Conservation (phyloP, 176 grass and related monocot species). For the Oropetium thomaeum region DNA sequence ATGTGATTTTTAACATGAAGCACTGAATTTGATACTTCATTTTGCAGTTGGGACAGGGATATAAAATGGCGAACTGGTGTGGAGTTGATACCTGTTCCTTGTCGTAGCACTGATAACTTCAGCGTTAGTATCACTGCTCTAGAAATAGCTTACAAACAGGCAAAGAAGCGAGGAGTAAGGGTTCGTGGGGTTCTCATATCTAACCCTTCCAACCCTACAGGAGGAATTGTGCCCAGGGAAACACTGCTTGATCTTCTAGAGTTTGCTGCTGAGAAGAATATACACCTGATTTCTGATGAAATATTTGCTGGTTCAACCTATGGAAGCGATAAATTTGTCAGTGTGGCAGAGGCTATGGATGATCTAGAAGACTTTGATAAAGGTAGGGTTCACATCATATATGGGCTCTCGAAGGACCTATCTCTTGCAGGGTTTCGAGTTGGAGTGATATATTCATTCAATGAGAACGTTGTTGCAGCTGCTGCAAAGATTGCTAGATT, state of each 20-base stretch:
- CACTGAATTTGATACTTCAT: not conserved
- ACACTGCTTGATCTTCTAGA: slow-evolving; percentile 65
- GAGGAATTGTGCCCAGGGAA: slow-evolving; percentile 71
- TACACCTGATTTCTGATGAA: slow-evolving; percentile 97
- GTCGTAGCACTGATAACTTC: slow-evolving; percentile 86
- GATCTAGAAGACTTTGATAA: slow-evolving; percentile 66
- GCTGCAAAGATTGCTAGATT: slow-evolving; percentile 85
- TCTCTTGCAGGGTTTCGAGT: slow-evolving; percentile 78
- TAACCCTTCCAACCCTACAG: slow-evolving; percentile 86
- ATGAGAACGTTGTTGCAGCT: slow-evolving; percentile 65
- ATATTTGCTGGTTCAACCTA: slow-evolving; percentile 87
- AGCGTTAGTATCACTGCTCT: slow-evolving; percentile 74
- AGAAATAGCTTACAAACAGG: slow-evolving; percentile 83
- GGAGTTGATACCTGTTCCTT: slow-evolving; percentile 93
- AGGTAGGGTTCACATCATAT: slow-evolving; percentile 89
- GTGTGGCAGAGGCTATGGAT: slow-evolving; percentile 61
- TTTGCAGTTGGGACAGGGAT: slow-evolving; percentile 83
- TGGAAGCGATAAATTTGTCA: slow-evolving; percentile 61
- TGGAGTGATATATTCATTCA: slow-evolving; percentile 81
- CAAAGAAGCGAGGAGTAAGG: slow-evolving; percentile 85
- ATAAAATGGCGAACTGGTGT: slow-evolving; percentile 82
- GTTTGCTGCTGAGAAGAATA: slow-evolving; percentile 82
- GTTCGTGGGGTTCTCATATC: slow-evolving; percentile 87
- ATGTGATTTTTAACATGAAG: not conserved
- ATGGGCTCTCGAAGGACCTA: slow-evolving; percentile 84